Evolutionary conservation across 495 filamentous ascomycete genomes (phyloP).

Genomic region (Cercophora samala): DNA sequence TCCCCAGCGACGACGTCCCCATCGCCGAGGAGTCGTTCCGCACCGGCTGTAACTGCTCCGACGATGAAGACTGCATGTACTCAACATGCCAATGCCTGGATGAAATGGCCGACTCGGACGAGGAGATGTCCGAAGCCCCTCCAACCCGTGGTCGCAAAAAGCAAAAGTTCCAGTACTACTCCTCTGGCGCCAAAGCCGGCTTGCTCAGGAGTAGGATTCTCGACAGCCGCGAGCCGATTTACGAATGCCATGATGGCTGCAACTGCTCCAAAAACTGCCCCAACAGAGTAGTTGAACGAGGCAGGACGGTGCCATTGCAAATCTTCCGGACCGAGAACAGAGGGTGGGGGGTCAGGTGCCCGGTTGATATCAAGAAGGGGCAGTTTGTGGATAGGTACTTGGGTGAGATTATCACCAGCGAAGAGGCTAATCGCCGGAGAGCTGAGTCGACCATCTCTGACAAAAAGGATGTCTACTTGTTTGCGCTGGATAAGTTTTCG

Average conservation of each 20-base stretch:
- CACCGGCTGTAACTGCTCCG: conserved; percentile 52
- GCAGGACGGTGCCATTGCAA: conserved; percentile 68
- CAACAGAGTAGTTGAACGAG: conserved; percentile 77
- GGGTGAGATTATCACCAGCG: conserved; percentile 77
- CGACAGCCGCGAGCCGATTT: conserved; percentile 60
- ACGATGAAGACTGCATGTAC: conserved; percentile 48
- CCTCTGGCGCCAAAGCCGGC: conserved; percentile 40
- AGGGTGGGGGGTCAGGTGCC: conserved; percentile 80
- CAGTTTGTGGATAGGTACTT: conserved; percentile 89
- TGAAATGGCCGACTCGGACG: conserved; percentile 44
- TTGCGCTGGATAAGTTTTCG: conserved; percentile 76
- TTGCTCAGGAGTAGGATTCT: conserved; percentile 47
- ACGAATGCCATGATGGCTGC: conserved; percentile 78
- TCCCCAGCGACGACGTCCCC: conserved; percentile 45
- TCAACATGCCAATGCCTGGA: conserved; percentile 51
- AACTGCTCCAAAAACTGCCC: conserved; percentile 64
- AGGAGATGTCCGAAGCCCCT: conserved; percentile 18
- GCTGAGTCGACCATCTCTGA: conserved; percentile 40
- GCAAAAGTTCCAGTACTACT: conserved; percentile 44
- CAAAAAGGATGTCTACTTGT: conserved; percentile 70
- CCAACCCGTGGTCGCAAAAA: conserved; percentile 19
- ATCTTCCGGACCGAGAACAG: conserved; percentile 76
- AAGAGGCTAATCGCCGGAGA: conserved; percentile 66
- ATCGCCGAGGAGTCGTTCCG: conserved; percentile 48
- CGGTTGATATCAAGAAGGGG: conserved; percentile 63